These are phyloP conservation scores for Melastoma candidum DNA, from an alignment of 441 rosid genomes.

Conservation along the genomic window DNA sequence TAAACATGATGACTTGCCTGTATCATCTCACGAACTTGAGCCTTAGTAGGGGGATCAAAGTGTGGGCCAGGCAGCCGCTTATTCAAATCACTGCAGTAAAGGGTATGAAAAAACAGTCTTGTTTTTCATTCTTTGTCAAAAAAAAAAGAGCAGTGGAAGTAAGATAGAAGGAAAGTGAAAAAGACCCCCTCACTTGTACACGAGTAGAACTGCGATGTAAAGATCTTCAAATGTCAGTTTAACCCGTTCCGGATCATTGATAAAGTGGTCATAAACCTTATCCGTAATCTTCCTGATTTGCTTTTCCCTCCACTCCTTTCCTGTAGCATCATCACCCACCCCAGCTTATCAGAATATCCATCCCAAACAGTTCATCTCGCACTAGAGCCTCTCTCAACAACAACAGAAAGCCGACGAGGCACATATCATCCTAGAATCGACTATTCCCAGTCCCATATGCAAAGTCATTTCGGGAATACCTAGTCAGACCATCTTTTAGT, in stretches of 20 bases:
- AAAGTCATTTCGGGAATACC: too few relatives aligned
- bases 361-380: not conserved
- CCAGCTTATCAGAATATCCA: not conserved
- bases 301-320: conserved; percentile 71
- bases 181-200: conserved; percentile 51
- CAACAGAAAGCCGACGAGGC: too few relatives aligned
- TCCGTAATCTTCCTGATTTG: conserved; percentile 59
- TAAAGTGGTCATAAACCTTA: conserved; percentile 44
- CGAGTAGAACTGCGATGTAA: conserved; percentile 71
- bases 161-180: not conserved
- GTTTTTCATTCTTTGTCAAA: not conserved
- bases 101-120: not conserved
- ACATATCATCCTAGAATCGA: too few relatives aligned
- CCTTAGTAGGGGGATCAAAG: conserved; percentile 88
- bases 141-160: not conserved
- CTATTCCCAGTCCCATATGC: too few relatives aligned
- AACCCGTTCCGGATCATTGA: conserved; percentile 40
- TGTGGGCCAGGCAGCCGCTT: conserved; percentile 91
- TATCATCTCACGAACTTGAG: conserved; percentile 44
- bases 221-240: conserved; percentile 67
- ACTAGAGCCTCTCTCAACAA: not conserved
- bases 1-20: conserved; percentile 27
- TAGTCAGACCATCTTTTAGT: too few relatives aligned
- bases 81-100: conserved; percentile 57
- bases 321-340: conserved; percentile 23